Evolutionary conservation across 306 rosid genomes (phyloP).

Genomic region (Hylodesmum podocarpum): DNA sequence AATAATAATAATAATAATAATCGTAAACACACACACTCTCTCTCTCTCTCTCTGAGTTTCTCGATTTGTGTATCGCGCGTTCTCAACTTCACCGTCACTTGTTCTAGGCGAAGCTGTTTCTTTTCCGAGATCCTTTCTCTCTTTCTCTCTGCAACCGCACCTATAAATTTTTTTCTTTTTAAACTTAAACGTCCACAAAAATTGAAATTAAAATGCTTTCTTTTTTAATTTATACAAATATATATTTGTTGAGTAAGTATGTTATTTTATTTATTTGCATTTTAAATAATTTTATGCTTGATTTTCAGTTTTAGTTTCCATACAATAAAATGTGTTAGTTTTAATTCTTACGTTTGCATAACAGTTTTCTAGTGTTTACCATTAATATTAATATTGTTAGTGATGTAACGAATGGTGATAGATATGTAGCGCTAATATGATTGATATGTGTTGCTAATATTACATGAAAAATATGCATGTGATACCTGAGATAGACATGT

Average conservation of each 20-base stretch:
- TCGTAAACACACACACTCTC: too few relatives aligned
- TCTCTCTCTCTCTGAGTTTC: background rate
- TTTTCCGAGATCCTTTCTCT: slow-evolving; percentile 13
- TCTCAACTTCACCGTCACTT: slow-evolving; percentile 28
- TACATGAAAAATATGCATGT: too few relatives aligned
- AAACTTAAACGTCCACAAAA: background rate
- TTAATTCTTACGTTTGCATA: too few relatives aligned
- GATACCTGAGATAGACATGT: too few relatives aligned
- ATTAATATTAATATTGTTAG: too few relatives aligned
- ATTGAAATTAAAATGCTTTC: background rate
- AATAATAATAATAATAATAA: background rate
- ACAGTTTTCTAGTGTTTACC: too few relatives aligned
- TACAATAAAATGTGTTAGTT: background rate
- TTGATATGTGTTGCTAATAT: too few relatives aligned
- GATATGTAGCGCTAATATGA: too few relatives aligned
- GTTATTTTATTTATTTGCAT: background rate
- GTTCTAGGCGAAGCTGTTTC: background rate
- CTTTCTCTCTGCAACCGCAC: background rate
- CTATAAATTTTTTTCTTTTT: background rate
- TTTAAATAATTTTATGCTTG: background rate
- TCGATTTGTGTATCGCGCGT: background rate
- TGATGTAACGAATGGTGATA: too few relatives aligned
- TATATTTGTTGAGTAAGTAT: background rate
- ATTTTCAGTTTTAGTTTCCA: background rate
- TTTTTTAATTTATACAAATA: background rate